Percentiles rank a stretch among this genome's conserved stretches.
These are phyloP conservation scores for Colletotrichum cordylinicola DNA, from an alignment of 2,329 filamentous ascomycete genomes.

Conservation along the genomic window DNA sequence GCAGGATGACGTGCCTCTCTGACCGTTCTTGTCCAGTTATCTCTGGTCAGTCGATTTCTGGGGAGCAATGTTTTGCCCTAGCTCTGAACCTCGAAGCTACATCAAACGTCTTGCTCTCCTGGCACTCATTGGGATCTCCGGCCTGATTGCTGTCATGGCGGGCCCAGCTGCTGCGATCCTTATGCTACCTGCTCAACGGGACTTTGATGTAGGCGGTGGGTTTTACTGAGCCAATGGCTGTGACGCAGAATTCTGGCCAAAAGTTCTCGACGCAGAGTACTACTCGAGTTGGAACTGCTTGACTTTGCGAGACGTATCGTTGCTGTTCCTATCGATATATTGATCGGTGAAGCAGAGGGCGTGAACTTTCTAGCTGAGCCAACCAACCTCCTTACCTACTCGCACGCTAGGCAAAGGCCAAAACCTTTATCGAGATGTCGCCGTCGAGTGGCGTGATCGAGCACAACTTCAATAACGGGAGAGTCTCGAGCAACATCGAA, in stretches of 20 bases:
- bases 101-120: not conserved
- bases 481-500: too few species aligned
- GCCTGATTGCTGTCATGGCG: not conserved
- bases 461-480: too few species aligned
- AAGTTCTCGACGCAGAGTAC: not conserved
- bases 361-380: not conserved
- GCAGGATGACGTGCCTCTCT: not conserved
- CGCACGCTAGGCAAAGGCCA: not conserved
- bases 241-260: not conserved
- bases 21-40: not conserved
- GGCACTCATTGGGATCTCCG: not conserved
- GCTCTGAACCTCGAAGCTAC: not conserved
- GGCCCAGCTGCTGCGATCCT: not conserved
- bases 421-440: too few species aligned
- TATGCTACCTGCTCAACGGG: not conserved
- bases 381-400: not conserved
- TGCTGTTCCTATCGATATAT: not conserved
- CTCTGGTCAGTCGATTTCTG: not conserved
- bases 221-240: not conserved
- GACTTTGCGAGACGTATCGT: not conserved
- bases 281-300: not conserved
- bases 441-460: too few species aligned
- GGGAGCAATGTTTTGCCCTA: not conserved
- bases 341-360: not conserved
- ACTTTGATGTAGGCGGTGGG: not conserved